Evolutionary conservation across 2,329 filamentous ascomycete species (phyloP).

Genomic region (Lasiodiplodia sp.): DNA sequence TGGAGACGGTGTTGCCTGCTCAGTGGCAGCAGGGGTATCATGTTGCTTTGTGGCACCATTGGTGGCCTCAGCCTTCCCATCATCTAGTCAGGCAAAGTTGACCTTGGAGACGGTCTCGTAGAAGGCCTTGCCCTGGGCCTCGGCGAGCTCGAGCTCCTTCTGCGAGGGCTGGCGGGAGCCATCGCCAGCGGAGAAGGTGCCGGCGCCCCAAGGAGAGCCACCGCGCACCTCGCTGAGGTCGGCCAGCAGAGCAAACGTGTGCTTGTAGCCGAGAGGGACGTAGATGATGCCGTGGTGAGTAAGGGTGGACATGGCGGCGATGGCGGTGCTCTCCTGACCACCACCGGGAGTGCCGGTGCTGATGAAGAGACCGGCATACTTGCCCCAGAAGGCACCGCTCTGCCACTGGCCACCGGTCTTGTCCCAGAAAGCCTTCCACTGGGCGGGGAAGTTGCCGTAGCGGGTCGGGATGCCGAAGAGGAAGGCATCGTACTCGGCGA

Average conservation of each 20-base stretch:
- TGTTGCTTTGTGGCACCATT: conserved; percentile 37
- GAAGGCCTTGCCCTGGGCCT: conserved; percentile 84
- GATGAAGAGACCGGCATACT: conserved; percentile 91
- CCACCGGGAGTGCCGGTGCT: conserved; percentile 84
- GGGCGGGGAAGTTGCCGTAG: conserved; percentile 95
- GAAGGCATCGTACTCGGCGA: conserved; percentile 84
- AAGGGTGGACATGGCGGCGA: conserved; percentile 83
- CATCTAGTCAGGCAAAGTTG: conserved; percentile 80
- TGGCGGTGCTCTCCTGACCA: conserved; percentile 88
- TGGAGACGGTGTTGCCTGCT: conserved; percentile 38
- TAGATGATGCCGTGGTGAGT: conserved; percentile 94
- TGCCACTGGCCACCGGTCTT: conserved; percentile 86
- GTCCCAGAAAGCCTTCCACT: conserved; percentile 97
- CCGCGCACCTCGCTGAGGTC: conserved; percentile 83
- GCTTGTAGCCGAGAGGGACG: conserved; percentile 93
- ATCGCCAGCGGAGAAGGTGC: conserved; percentile 81
- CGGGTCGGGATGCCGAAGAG: conserved; percentile 94
- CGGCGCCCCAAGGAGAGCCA: conserved; percentile 90
- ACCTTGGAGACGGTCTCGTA: conserved; percentile 78
- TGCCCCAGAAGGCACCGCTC: conserved; percentile 79
- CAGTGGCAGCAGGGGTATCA: conserved; percentile 35
- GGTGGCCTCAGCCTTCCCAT: conserved; percentile 38
- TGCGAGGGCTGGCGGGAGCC: conserved; percentile 81
- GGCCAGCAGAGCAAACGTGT: conserved; percentile 72
- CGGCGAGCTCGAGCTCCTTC: conserved; percentile 81